These are phyloP conservation scores for Garcia nutans DNA, from an alignment of 345 rosid species.

Conservation along the genomic window DNA sequence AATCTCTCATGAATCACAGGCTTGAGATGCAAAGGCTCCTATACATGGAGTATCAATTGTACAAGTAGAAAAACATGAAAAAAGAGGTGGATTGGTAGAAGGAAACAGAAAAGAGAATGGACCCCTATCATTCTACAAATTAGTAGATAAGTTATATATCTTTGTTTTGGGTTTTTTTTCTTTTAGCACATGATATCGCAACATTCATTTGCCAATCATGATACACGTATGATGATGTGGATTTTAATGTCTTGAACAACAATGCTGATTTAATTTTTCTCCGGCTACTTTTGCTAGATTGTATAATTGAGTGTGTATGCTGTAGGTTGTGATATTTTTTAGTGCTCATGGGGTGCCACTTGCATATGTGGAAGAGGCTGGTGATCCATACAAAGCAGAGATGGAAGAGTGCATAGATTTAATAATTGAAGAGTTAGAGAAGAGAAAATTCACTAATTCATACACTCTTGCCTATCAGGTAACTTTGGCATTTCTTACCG, in stretches of 20 bases:
- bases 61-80: background rate
- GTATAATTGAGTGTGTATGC: constrained; percentile 27
- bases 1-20: background rate
- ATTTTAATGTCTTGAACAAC: no score
- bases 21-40: background rate
- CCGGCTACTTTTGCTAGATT: background rate
- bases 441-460: constrained; percentile 62
- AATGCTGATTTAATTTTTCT: background rate
- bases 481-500: no score
- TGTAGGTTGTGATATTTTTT: constrained; percentile 92
- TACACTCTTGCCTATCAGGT: constrained; percentile 99
- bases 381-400: constrained; percentile 99
- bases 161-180: background rate
- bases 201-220: background rate
- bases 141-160: background rate
- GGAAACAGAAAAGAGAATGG: background rate
- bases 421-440: constrained; percentile 94
- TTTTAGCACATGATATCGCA: background rate
- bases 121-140: background rate
- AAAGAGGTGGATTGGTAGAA: background rate
- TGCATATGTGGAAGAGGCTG: constrained; percentile 98
- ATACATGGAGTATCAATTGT: background rate
- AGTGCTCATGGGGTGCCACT: constrained; percentile 99
- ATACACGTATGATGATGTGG: background rate
- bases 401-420: constrained; percentile 98